Percentiles rank a stretch among this genome's conserved stretches.
These are phyloP conservation scores for Macadamia tetraphylla DNA, from an alignment of 164 flowering plant genomes.

Conservation along the genomic window DNA sequence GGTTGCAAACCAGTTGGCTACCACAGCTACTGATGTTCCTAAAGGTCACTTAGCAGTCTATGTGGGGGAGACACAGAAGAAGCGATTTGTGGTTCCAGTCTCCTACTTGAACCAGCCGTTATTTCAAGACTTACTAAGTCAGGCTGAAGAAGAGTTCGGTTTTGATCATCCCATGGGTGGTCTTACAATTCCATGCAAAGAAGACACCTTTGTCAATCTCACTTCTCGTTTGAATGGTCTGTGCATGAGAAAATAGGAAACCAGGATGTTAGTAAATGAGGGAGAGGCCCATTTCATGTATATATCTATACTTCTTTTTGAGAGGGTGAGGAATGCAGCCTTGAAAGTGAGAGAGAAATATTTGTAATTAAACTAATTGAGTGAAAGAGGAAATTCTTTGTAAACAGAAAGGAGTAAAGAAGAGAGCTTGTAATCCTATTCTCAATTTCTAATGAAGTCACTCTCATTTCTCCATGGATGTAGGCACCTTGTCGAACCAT, in stretches of 20 bases:
- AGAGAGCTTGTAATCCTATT: too few species aligned
- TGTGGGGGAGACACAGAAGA: conserved; percentile 35
- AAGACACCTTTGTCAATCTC: conserved; percentile 28
- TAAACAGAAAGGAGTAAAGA: too few species aligned
- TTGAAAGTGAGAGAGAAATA: too few species aligned
- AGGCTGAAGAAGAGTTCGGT: conserved; percentile 47
- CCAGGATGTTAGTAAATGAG: too few species aligned
- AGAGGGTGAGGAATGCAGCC: too few species aligned
- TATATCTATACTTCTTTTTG: too few species aligned
- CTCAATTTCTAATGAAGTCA: too few species aligned
- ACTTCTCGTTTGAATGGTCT: conserved; percentile 21
- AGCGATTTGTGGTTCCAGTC: conserved; percentile 35
- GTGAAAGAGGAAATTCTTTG: too few species aligned
- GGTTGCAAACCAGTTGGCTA: background rate
- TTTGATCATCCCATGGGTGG: conserved; percentile 45
- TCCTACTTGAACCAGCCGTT: conserved; percentile 37
- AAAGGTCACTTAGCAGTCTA: conserved; percentile 36
- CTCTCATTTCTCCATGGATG: too few species aligned
- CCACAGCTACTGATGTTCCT: conserved; percentile 12
- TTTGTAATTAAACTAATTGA: too few species aligned
- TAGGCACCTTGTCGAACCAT: too few species aligned
- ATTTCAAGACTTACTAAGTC: conserved; percentile 32
- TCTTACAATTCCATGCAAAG: conserved; percentile 41
- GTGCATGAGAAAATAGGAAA: background rate
- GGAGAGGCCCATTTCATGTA: too few species aligned